Conservation (phyloP, 306 rosid species). For the Rosa multiflora region DNA sequence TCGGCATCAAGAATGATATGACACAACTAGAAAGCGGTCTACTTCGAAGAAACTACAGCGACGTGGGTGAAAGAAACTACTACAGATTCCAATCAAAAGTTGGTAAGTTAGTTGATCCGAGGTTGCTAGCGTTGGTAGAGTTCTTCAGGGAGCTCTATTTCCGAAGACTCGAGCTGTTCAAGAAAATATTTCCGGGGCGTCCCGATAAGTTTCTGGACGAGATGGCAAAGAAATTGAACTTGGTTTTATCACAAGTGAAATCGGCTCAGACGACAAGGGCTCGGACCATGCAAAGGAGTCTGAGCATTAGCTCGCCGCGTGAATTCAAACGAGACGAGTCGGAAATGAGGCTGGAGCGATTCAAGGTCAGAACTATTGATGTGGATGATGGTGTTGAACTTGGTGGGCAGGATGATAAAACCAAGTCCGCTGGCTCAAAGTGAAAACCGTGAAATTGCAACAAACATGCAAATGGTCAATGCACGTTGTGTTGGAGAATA, state of each 20-base stretch:
- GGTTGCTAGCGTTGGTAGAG: conserved; percentile 33
- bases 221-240: conserved; percentile 23
- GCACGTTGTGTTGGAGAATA: background rate
- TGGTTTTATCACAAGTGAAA: background rate
- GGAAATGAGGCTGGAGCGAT: conserved; percentile 29
- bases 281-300: conserved; percentile 37
- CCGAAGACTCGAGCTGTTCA: conserved; percentile 30
- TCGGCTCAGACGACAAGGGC: background rate
- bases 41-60: conserved; percentile 9
- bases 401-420: background rate
- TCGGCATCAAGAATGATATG: conserved; percentile 26
- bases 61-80: conserved; percentile 13
- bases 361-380: conserved; percentile 32
- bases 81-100: conserved; percentile 23
- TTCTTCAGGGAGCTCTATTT: conserved; percentile 41
- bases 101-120: conserved; percentile 33
- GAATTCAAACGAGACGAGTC: background rate
- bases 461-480: background rate
- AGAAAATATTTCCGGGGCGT: conserved; percentile 29
- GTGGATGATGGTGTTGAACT: conserved; percentile 10
- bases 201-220: conserved; percentile 27
- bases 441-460: background rate
- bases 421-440: conserved; percentile 4
- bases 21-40: conserved; percentile 24
- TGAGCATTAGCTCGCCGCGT: conserved; percentile 37